Conservation (phyloP, 1,139 yeast genomes). For the Yamadazyma friedrichii region DNA sequence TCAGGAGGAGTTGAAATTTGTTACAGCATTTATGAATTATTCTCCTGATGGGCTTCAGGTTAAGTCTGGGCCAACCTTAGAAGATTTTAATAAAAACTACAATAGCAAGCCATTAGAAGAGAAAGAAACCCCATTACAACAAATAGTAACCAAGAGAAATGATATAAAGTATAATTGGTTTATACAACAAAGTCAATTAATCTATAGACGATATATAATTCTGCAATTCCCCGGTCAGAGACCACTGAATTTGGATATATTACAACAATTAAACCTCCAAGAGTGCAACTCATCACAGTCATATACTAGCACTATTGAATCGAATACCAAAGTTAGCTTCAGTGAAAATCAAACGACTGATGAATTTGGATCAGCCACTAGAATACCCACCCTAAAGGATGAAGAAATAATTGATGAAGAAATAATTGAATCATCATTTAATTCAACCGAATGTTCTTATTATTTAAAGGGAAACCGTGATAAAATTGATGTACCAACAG, state of each 20-base stretch:
- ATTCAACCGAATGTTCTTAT: slow-evolving; percentile 10
- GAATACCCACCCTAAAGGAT: slow-evolving; percentile 9
- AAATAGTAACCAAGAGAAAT: slow-evolving; percentile 8
- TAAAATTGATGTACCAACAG: slow-evolving; percentile 9
- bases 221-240: slow-evolving; percentile 5
- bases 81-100: neutral
- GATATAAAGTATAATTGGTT: slow-evolving; percentile 9
- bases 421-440: slow-evolving; percentile 10
- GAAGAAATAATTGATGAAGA: slow-evolving; percentile 2
- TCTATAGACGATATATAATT: slow-evolving; percentile 8
- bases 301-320: no score
- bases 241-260: slow-evolving; percentile 1
- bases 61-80: neutral
- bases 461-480: slow-evolving; percentile 2
- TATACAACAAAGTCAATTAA: slow-evolving; percentile 11
- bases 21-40: slow-evolving; percentile 8
- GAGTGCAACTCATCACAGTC: neutral
- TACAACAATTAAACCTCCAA: neutral
- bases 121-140: slow-evolving; percentile 2
- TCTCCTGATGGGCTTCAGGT: slow-evolving; percentile 1
- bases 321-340: no score
- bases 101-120: neutral
- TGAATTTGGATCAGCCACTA: slow-evolving; percentile 9
- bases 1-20: slow-evolving; percentile 25
- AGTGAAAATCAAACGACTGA: neutral